Conservation (phyloP, 495 filamentous ascomycete species). For the Aspergillus panamensis region DNA sequence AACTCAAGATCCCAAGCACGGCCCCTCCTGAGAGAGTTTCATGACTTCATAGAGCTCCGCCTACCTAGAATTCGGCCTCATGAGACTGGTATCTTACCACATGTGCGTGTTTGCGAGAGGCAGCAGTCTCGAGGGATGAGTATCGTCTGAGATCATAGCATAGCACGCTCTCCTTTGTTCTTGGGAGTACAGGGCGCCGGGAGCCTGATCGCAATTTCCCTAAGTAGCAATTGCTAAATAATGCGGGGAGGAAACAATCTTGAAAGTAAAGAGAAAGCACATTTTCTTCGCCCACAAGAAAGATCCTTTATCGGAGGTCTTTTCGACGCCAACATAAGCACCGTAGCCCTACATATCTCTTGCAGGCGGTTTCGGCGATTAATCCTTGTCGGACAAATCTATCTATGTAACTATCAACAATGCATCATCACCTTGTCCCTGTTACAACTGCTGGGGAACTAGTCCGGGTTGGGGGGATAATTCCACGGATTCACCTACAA, state of each 20-base stretch:
- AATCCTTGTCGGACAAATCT: conserved; percentile 10
- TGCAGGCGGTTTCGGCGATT: conserved; percentile 6
- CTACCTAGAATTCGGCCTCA: not conserved
- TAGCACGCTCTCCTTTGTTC: not conserved
- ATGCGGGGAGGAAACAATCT: not conserved
- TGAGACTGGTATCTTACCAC: not conserved
- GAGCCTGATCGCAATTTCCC: not conserved
- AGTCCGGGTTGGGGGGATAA: not conserved
- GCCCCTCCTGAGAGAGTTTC: conserved; percentile 9
- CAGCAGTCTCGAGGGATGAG: not conserved
- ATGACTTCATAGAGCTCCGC: conserved; percentile 4
- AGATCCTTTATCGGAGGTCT: not conserved
- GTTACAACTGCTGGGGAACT: too few relatives aligned
- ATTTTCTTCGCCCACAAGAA: not conserved
- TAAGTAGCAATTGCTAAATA: not conserved
- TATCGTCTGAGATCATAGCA: not conserved
- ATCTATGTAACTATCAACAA: not conserved
- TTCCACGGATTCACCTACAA: conserved; percentile 1
- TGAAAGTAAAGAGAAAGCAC: not conserved
- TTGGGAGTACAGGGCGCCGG: too few relatives aligned
- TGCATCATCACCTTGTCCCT: conserved; percentile 1
- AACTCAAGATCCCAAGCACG: conserved; percentile 2
- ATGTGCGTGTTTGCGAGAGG: not conserved
- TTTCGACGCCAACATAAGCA: not conserved
- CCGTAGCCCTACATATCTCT: conserved; percentile 2